These are phyloP conservation scores for Irpex lacteus DNA, from an alignment of 1,284 basidiomycete genomes.

Conservation along the genomic window DNA sequence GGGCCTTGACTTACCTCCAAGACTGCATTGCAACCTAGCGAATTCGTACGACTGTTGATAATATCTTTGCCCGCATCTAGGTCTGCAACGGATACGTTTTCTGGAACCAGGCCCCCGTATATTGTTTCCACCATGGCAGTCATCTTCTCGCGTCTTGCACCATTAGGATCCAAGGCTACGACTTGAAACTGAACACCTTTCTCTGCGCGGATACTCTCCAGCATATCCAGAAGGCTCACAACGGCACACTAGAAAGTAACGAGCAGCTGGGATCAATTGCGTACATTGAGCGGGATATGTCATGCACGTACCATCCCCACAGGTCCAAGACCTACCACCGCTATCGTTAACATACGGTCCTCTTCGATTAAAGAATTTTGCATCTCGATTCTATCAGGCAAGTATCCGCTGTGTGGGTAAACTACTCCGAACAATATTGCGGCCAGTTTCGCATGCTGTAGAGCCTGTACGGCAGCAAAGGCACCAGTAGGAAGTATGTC, in stretches of 20 bases:
- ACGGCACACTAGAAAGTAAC: constrained; percentile 45
- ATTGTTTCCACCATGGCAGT: constrained; percentile 51
- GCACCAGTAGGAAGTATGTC: constrained; percentile 80
- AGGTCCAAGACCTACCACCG: constrained; percentile 71
- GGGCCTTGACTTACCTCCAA: constrained; percentile 51
- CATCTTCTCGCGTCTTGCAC: constrained; percentile 54
- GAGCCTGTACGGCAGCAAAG: constrained; percentile 71
- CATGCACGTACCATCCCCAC: constrained; percentile 57
- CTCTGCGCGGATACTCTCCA: constrained; percentile 37
- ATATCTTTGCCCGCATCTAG: constrained; percentile 50
- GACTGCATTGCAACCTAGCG: constrained; percentile 59
- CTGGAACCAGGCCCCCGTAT: constrained; percentile 15
- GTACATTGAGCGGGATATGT: constrained; percentile 1
- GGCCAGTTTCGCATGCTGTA: constrained; percentile 67
- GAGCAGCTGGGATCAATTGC: not conserved
- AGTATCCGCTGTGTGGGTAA: constrained; percentile 48
- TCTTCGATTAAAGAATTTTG: constrained; percentile 25
- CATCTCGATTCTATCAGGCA: constrained; percentile 22
- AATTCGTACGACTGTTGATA: constrained; percentile 49
- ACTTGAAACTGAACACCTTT: constrained; percentile 44
- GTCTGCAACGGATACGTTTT: constrained; percentile 36
- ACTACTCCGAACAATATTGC: constrained; percentile 53
- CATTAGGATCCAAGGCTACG: constrained; percentile 61
- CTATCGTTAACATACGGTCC: constrained; percentile 54
- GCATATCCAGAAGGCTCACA: constrained; percentile 62